Evolutionary conservation across 306 rosid species (phyloP), one percentile per base, ranked within the genome.

Genomic region (Myrica gale): DNA sequence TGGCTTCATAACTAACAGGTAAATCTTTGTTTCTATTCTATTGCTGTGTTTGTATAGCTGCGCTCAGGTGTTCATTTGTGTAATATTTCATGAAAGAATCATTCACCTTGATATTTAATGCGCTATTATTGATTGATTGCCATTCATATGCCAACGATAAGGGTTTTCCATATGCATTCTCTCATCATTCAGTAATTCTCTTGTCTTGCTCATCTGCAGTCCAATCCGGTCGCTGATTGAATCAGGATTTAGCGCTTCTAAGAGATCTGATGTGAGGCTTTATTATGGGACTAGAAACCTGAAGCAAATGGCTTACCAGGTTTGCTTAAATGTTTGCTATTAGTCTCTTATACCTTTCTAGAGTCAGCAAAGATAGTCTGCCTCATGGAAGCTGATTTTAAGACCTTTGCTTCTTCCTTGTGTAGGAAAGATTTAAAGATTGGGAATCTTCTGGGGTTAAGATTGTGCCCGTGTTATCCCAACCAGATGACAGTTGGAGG

Each of bases 241-340:
- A 87, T 89, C 93, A 2, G 97, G 92, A 78, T 88, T 95, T 82
- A 81, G 79, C 51, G 90, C 92, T 21, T 73, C 77, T 65, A 83
- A 89, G 78, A 84, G 99, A 79, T 82, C 98, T 72, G 92, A 89
- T 71, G 99, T 92, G 66, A 95, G 88, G 85, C 84, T 95, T 11
- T 95, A 82, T 80, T 95, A 87, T 52, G 99, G 98, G 61, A 96
- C 96, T 43, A 89, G 97, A 80, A 92, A 95, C 84, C 96, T 90
- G 39, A 84, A 92, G 74, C 85, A 93, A 82, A 88, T 95, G 97
- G 99, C 99, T 70, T 95, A 95, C 82, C 99, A 90, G 96, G 99
- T 95, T 58, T n/a, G 68, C 77, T 65, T 65, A 15, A 23, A 56
- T 74, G 10, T 76, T 77, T 69, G 44, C 71, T 78, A 7, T 12